Conservation (phyloP, 768 basidiomycete species). For the Tephrocybe sp. region DNA sequence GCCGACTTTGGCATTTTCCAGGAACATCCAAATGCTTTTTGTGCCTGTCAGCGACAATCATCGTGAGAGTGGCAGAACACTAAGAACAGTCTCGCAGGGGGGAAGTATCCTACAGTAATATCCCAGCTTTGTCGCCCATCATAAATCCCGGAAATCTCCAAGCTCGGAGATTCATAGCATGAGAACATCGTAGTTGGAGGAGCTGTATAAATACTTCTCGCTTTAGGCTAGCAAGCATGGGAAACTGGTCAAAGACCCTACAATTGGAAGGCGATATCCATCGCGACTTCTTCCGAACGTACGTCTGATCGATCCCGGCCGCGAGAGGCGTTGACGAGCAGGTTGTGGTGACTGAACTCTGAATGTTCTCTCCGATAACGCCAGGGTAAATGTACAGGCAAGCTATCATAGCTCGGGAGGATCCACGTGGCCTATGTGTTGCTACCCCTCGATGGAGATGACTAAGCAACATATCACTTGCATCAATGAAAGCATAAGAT, state of each 20-base stretch:
- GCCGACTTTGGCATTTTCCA: no score
- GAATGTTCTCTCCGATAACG: slow-evolving; percentile 25
- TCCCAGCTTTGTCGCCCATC: no score
- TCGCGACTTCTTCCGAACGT: no score
- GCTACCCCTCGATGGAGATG: slow-evolving; percentile 9
- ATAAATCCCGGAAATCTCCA: no score
- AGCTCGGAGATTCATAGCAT: no score
- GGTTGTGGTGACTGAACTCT: neutral
- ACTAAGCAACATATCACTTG: slow-evolving; percentile 15
- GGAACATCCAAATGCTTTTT: no score
- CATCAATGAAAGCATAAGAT: slow-evolving; percentile 9
- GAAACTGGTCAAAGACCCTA: neutral
- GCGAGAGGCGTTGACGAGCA: neutral
- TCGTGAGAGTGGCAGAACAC: no score
- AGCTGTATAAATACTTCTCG: no score
- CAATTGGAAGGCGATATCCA: neutral
- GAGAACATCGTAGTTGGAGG: no score
- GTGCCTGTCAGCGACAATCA: no score
- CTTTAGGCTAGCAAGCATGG: neutral
- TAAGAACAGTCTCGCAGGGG: no score
- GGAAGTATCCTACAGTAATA: no score
- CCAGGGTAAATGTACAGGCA: slow-evolving; percentile 13
- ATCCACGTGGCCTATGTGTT: slow-evolving; percentile 12
- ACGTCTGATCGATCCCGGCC: neutral
- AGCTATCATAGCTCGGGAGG: slow-evolving; percentile 2